These are phyloP conservation scores for Penicillium digitatum DNA, from an alignment of 2,329 filamentous ascomycete genomes.

Conservation along the genomic window DNA sequence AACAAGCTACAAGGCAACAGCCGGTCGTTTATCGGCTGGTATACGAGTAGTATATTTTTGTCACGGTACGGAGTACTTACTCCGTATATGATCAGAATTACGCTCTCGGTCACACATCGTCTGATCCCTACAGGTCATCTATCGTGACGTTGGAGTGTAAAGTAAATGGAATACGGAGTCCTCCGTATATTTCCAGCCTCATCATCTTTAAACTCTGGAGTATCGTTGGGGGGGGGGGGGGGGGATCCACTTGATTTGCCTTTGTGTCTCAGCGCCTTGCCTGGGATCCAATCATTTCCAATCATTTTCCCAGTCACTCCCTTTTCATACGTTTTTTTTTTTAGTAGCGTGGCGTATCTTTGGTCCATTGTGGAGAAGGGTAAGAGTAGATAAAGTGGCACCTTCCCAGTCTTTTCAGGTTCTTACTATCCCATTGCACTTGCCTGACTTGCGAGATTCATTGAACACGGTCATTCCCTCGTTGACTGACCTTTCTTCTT, in stretches of 20 bases:
- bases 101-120: too few relatives aligned
- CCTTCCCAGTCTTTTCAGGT: background rate
- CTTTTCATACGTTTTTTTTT: conserved; percentile 11
- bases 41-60: too few relatives aligned
- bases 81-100: background rate
- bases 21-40: too few relatives aligned
- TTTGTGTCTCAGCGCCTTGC: conserved; percentile 3
- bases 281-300: background rate
- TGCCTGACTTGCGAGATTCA: too few relatives aligned
- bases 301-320: background rate
- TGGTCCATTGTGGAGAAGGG: background rate
- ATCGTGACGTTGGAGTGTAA: too few relatives aligned
- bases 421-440: background rate
- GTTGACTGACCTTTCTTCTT: conserved; percentile 1
- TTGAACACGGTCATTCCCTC: background rate
- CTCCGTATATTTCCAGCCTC: background rate
- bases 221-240: too few relatives aligned
- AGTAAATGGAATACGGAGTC: too few relatives aligned
- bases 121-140: too few relatives aligned
- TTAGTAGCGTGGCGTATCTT: conserved; percentile 2
- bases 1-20: background rate
- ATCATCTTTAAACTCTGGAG: background rate
- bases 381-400: background rate
- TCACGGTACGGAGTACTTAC: background rate
- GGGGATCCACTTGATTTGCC: background rate